phyloP scores from a whole-genome alignment of 1,139 yeast species.

The Debaryomycetaceae sp. region DNA sequence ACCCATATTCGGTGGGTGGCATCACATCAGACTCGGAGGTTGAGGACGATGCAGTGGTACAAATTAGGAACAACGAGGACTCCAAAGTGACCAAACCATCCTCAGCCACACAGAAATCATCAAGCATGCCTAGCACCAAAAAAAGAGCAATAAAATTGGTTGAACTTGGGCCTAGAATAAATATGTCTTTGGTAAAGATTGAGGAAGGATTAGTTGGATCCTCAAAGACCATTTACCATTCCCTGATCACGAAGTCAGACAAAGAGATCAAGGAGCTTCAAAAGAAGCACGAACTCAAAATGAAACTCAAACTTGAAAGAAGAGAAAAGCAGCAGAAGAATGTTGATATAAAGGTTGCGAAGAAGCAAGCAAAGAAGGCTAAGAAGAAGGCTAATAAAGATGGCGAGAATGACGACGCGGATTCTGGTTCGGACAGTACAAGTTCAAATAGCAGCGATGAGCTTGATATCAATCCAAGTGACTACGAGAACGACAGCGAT shows the following conservation, averaged over 20 bases:
- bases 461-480: conserved; percentile 39
- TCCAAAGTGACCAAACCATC: conserved; percentile 13
- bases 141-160: conserved; percentile 90
- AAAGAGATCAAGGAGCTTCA: conserved; percentile 62
- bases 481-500: conserved; percentile 48
- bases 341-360: conserved; percentile 71
- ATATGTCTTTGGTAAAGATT: conserved; percentile 72
- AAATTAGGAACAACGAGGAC: conserved; percentile 49
- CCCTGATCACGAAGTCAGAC: conserved; percentile 58
- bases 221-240: conserved; percentile 77
- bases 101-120: conserved; percentile 16
- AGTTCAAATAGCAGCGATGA: conserved; percentile 20
- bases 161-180: conserved; percentile 91
- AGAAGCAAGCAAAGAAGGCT: conserved; percentile 67
- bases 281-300: conserved; percentile 59
- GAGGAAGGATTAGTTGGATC: conserved; percentile 87
- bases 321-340: conserved; percentile 77
- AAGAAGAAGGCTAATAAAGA: conserved; percentile 63
- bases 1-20: conserved; percentile 76
- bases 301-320: conserved; percentile 65
- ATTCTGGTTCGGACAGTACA: conserved; percentile 12
- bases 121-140: conserved; percentile 31
- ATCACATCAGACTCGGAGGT: conserved; percentile 91
- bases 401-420: conserved; percentile 27
- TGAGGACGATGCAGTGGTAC: conserved; percentile 89